These are phyloP conservation scores for Potentilla sterilis DNA, from an alignment of 306 rosid genomes.

Conservation along the genomic window DNA sequence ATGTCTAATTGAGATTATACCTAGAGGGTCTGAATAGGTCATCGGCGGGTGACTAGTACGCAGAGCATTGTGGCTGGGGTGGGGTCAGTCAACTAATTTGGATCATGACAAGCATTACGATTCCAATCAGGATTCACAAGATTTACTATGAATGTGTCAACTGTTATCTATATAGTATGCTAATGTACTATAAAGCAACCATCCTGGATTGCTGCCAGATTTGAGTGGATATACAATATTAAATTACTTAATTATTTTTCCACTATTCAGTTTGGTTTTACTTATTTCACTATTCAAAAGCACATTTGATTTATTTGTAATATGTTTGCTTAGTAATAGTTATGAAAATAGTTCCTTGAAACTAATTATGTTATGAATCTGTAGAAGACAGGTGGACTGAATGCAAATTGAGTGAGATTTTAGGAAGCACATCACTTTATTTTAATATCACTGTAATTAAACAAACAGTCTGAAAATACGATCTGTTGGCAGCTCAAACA, in stretches of 20 bases:
- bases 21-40: not conserved
- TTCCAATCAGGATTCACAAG: not conserved
- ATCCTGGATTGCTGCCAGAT: not conserved
- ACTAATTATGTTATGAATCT: not conserved
- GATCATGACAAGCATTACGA: not conserved
- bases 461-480: not conserved
- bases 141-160: not conserved
- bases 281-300: not conserved
- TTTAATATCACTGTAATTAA: not conserved
- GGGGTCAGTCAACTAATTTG: not conserved
- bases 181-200: not conserved
- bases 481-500: not conserved
- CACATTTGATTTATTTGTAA: not conserved
- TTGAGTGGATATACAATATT: no score
- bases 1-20: not conserved
- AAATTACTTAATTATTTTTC: no score
- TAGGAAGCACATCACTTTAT: not conserved
- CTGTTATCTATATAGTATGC: not conserved
- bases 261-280: no score
- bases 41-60: not conserved
- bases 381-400: not conserved
- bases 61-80: not conserved
- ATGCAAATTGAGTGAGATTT: not conserved
- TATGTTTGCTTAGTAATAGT: no score
- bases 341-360: not conserved